Evolutionary conservation across 179 eudicot species (phyloP), one percentile per base, ranked within the genome.

Genomic region (Monotropa hypopitys): DNA sequence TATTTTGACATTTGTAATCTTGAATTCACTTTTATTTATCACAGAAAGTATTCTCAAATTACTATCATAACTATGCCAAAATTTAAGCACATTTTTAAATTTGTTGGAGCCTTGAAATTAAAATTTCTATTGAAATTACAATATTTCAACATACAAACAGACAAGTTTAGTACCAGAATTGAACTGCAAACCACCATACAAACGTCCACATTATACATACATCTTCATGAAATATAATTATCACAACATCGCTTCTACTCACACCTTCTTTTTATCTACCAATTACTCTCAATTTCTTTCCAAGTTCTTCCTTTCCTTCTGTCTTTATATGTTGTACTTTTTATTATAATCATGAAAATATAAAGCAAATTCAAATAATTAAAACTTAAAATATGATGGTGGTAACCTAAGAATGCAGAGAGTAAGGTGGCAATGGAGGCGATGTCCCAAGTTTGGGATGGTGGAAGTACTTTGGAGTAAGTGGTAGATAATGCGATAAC

Each of bases 391-490:
- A 5, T 7, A 5, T 15, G 2, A 21, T 0, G 32, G 6, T 20
- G 28, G 76, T 38, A 35, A 33, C 50, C 65, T 73, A 73, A 21
- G n/a, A 43, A 50, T 50, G 74, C 51, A 45, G 66, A 72, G 21
- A 51, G 46, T 18, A 30, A 54, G 76, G 76, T 53, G 76, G 63
- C 23, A 73, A 35, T 16, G 76, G 76, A 73, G 65, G 76, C 30
- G 26, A 73, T 33, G 28, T 3, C 61, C 59, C 61, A 32, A 49
- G 12, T 57, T 49, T 30, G 61, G 61, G 75, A 32, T 32, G 75
- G 16, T 32, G 75, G n/a, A 70, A 70, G 28, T 43, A 1, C 59
- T 49, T 30, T 8, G 75, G 61, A 18, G 75, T 56, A 21, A 70
- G 26, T 49, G n/a, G 40, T 7, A 26, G 43, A 15, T 13, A 23